Percentiles rank a stretch among this genome's conserved stretches.
Evolutionary conservation across 75 land plant genomes (phyloP).

Genomic region (Cryptomeria japonica): DNA sequence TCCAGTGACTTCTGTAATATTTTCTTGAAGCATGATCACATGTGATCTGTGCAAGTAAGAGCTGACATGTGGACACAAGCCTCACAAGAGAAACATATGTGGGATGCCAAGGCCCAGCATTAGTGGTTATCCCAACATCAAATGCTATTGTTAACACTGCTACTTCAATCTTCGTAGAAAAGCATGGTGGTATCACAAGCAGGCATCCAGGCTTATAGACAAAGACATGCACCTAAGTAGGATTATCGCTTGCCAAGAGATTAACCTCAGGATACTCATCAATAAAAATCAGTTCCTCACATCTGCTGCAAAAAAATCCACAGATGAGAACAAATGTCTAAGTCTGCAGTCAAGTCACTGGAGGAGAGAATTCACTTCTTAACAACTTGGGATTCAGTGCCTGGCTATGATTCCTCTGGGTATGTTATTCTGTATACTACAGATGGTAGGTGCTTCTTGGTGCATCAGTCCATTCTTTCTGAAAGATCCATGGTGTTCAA

Average conservation of each 20-base stretch:
- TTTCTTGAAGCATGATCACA: neutral
- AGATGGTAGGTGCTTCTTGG: neutral
- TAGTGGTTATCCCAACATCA: neutral
- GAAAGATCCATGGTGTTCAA: neutral
- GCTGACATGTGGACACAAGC: neutral
- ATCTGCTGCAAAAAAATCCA: neutral
- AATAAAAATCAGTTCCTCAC: neutral
- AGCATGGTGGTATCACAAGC: neutral
- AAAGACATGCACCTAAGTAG: constrained; percentile 8
- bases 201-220: neutral
- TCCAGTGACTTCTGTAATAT: neutral
- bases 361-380: neutral
- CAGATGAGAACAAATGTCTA: neutral
- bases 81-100: neutral
- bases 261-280: neutral
- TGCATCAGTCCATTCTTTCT: neutral
- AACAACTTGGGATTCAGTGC: neutral
- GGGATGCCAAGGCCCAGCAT: constrained; percentile 4
- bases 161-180: neutral
- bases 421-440: neutral
- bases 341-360: neutral
- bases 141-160: neutral
- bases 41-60: neutral
- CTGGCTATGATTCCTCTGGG: neutral
- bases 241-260: neutral